Percentiles rank a stretch among this genome's conserved stretches.
phyloP scores from a whole-genome alignment of 768 basidiomycete species.

The Pisolithus tinctorius region DNA sequence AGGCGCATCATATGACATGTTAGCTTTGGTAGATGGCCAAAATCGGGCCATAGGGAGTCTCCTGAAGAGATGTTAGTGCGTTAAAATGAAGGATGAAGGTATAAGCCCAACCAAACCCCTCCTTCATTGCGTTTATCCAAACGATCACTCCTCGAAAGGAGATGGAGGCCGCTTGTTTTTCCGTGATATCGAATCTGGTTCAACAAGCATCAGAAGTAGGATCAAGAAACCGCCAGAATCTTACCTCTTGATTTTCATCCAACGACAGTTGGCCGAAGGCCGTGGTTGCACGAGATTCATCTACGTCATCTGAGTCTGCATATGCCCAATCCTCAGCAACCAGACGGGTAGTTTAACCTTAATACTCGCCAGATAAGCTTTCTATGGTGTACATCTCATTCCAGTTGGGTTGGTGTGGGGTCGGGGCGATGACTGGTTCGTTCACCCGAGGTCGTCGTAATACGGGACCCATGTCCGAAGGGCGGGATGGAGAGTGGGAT shows the following conservation, averaged over 20 bases:
- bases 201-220: not conserved
- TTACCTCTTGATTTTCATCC: constrained; percentile 70
- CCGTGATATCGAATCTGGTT: constrained; percentile 79
- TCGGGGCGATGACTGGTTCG: constrained; percentile 9
- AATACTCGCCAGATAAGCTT: constrained; percentile 22
- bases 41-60: constrained; percentile 67
- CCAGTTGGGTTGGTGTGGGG: constrained; percentile 39
- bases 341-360: not conserved
- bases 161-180: constrained; percentile 65
- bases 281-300: constrained; percentile 41
- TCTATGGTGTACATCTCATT: constrained; percentile 57
- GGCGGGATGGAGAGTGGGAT: constrained; percentile 17
- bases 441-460: constrained; percentile 43
- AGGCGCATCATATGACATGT: constrained; percentile 29
- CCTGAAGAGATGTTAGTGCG: constrained; percentile 33
- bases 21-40: constrained; percentile 56
- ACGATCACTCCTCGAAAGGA: constrained; percentile 60
- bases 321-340: constrained; percentile 14
- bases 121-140: constrained; percentile 64
- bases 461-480: constrained; percentile 29
- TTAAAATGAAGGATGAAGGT: constrained; percentile 3
- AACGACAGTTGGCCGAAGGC: constrained; percentile 65
- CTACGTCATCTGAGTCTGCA: constrained; percentile 31
- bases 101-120: constrained; percentile 51
- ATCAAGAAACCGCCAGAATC: not conserved